Base-by-base conservation (phyloP, 2,329 filamentous ascomycete species). In the Botrytis porri region DNA sequence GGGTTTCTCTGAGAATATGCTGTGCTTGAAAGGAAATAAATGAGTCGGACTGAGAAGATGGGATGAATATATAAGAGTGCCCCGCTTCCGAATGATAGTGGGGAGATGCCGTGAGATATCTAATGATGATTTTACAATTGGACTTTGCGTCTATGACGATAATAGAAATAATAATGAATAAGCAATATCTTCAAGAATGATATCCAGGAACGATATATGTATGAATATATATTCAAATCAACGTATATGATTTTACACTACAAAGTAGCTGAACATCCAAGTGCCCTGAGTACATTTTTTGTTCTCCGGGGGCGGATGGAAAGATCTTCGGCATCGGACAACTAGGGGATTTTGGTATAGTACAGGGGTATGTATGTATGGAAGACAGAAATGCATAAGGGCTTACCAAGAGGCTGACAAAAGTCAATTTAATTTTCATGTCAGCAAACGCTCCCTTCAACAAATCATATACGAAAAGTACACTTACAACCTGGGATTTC, bases 381-480 rank as follows among this genome's bases (percentile, higher is more conserved):
- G 48, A 69, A 12, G 25, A 18, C 43, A 37, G 32, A 29, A 51
- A n/a, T 51, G 45, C 43, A 54, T 29, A 54, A 29, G 4, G 64
- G 64, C 43, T 66, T 32, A 51, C 63, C 20, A 41, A 63, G 41
- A 72, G 72, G 75, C 75, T 76, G 70, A 75, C 66, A 60, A 64
- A 73, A 69, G 25, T 48, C 25, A 71, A 62, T 72, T 72, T 14
- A 51, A 73, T 73, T 75, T 71, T 66, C 70, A 63, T 73, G 75
- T 76, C 75, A 76, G 75, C 75, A 74, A 54, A 71, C 29, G 71
- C 22, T n/a, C 22, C 20, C 14, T n/a, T 65, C 60, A 54, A 16
- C 66, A 69, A 69, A 69, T 69, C 66, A 69, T 22, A 32, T 20
- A 22, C n/a, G n/a, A 32, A 43, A 20, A 5, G 45, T 64, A 20